Base-by-base conservation (phyloP, 257 asterid genomes). In the Leonotis leonurus region DNA sequence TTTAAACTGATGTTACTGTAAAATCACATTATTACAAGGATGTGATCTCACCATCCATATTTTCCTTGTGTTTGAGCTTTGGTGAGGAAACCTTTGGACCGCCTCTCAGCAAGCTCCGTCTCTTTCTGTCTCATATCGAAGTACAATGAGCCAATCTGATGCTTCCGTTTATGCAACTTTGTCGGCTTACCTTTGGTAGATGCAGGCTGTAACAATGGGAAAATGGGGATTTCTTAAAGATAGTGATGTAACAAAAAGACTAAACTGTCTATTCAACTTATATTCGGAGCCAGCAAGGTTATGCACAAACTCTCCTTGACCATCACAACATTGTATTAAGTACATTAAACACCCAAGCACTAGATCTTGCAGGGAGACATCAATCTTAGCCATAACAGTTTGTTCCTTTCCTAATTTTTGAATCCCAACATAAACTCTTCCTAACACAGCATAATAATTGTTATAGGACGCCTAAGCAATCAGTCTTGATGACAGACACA, bases 31-130 rank as follows among this genome's bases (percentile, higher is more conserved):
- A n/a, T n/a, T 32, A 69, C 18, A 35, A 60, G 21, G 58, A 64
- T 35, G 41, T 33, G 51, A 35, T n/a, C 21, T 82, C 81, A 86
- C 99, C 99, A 92, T 10, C 99, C 99, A 44, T 92, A 92, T 64
- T 92, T 92, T 30, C 83, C 99, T 59, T 92, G 99, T n/a, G 99
- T 92, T 74, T 92, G 97, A 73, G 99, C 86, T 83, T 92, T 92
- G 63, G 97, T 92, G 2, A 75, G 86, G 65, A 70, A 77, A 41
- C 99, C 99, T 70, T 33, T 77, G 25, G 99, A 26, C 7, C 99
- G 96, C 56, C 99, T n/a, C n/a, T n/a, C n/a, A n/a, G n/a, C n/a
- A n/a, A n/a, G n/a, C n/a, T n/a, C n/a, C n/a, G n/a, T n/a, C n/a
- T n/a, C n/a, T n/a, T 89, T 89, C 73, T 87, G 95, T 70, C 68